phyloP scores from a whole-genome alignment of 495 filamentous ascomycete genomes.

The Xylaria nigripes region DNA sequence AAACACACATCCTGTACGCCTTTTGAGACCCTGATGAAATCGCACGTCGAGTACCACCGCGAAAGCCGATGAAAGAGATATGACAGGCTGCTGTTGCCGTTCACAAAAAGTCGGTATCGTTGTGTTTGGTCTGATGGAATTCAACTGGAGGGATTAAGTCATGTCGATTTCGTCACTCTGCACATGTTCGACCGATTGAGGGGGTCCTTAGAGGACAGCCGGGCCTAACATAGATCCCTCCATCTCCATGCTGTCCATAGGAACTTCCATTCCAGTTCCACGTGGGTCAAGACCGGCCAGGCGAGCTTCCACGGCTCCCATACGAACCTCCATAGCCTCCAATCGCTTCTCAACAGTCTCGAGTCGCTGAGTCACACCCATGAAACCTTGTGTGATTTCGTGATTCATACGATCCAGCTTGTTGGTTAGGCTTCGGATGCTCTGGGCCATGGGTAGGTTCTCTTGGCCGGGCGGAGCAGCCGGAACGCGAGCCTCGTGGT shows the following conservation, averaged over 20 bases:
- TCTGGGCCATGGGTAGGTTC: slow-evolving; percentile 38
- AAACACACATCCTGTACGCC: slow-evolving; percentile 8
- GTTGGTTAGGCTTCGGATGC: slow-evolving; percentile 36
- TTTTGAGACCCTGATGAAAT: slow-evolving; percentile 3
- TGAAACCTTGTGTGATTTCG: slow-evolving; percentile 33
- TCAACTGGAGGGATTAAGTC: neutral
- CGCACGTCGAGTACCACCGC: neutral
- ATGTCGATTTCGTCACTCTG: neutral
- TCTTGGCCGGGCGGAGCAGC: slow-evolving; percentile 36
- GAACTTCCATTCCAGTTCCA: slow-evolving; percentile 34
- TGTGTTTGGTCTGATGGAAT: neutral
- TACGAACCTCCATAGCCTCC: slow-evolving; percentile 33
- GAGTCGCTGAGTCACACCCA: slow-evolving; percentile 23
- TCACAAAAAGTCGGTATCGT: neutral
- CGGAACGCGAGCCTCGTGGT: slow-evolving; percentile 40
- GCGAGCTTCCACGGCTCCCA: slow-evolving; percentile 34
- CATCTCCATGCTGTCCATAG: slow-evolving; percentile 41
- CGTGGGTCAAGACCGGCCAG: slow-evolving; percentile 34
- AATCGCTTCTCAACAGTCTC: slow-evolving; percentile 37
- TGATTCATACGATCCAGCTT: slow-evolving; percentile 42
- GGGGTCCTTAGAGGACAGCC: slow-evolving; percentile 19
- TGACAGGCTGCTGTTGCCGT: neutral
- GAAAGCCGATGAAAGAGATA: neutral
- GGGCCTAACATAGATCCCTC: slow-evolving; percentile 19
- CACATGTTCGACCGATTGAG: neutral